A percentile compares a stretch with the other conserved stretches of the same genome.
phyloP scores from a whole-genome alignment of 2,329 filamentous ascomycete genomes.

The Apiospora marii region DNA sequence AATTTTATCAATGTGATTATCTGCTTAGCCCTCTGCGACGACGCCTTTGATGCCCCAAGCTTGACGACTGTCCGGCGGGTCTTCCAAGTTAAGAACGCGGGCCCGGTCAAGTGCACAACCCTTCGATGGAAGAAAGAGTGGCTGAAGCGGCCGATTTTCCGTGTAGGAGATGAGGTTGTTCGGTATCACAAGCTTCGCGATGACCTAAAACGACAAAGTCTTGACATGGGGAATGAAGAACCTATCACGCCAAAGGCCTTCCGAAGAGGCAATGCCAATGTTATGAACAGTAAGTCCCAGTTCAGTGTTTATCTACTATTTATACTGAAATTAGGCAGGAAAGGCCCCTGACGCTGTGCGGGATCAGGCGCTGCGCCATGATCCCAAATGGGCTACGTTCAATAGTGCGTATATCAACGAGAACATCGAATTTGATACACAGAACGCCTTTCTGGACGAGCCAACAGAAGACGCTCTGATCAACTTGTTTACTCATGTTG shows the following conservation, averaged over 20 bases:
- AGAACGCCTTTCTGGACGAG: too few relatives aligned
- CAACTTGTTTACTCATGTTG: too few relatives aligned
- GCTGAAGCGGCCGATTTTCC: too few relatives aligned
- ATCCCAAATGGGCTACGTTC: conserved; percentile 40
- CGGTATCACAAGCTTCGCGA: conserved; percentile 39
- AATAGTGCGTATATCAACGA: too few relatives aligned
- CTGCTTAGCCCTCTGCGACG: too few relatives aligned
- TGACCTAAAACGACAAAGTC: conserved; percentile 38
- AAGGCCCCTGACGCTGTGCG: conserved; percentile 40
- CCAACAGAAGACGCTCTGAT: too few relatives aligned
- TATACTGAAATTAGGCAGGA: too few relatives aligned
- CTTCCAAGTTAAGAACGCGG: conserved; percentile 1
- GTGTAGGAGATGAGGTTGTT: conserved; percentile 31
- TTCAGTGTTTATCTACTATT: too few relatives aligned
- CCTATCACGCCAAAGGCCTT: conserved; percentile 30
- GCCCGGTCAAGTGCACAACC: conserved; percentile 4
- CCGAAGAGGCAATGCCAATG: conserved; percentile 35
- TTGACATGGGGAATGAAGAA: conserved; percentile 33
- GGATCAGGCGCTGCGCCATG: conserved; percentile 41
- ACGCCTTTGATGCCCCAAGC: conserved; percentile 3
- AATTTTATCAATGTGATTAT: neutral
- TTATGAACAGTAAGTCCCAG: conserved; percentile 33
- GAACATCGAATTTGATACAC: too few relatives aligned
- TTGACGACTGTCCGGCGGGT: too few relatives aligned
- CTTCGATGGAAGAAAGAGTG: conserved; percentile 18